phyloP scores from a whole-genome alignment of 2,329 filamentous ascomycete species.

The Elsinoe perseae region DNA sequence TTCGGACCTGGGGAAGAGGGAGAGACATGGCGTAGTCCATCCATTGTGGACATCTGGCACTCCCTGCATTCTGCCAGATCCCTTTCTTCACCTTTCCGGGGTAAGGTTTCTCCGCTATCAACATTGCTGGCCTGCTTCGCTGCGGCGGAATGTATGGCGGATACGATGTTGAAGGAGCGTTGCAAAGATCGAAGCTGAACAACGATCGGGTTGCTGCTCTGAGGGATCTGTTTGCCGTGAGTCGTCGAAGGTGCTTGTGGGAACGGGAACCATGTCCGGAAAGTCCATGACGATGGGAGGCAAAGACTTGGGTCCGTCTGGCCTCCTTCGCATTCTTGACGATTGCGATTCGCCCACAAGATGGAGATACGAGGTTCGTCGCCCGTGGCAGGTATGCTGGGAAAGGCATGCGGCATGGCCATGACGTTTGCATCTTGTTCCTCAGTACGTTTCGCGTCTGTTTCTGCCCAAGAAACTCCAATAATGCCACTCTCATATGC shows the following conservation, averaged over 20 bases:
- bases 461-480: not conserved
- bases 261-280: constrained; percentile 1
- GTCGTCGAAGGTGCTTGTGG: not conserved
- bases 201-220: constrained; percentile 44
- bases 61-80: too few species aligned
- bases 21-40: not conserved
- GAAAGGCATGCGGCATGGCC: not conserved
- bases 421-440: not conserved
- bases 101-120: not conserved
- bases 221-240: not conserved
- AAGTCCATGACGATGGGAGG: not conserved
- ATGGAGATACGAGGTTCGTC: constrained; percentile 52
- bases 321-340: constrained; percentile 58
- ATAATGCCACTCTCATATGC: not conserved
- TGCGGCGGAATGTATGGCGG: not conserved
- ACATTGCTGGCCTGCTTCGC: constrained; percentile 52
- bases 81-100: not conserved
- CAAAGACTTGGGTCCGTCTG: constrained; percentile 42
- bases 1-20: constrained; percentile 24
- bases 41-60: too few species aligned
- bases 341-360: constrained; percentile 69
- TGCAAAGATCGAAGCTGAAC: constrained; percentile 58
- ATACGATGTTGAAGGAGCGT: not conserved
- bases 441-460: not conserved
- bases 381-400: constrained; percentile 33